A percentile compares a stretch with the other conserved stretches of the same genome.
phyloP scores from a whole-genome alignment of 2,329 filamentous ascomycete genomes.

The Stemphylium vesicarium region DNA sequence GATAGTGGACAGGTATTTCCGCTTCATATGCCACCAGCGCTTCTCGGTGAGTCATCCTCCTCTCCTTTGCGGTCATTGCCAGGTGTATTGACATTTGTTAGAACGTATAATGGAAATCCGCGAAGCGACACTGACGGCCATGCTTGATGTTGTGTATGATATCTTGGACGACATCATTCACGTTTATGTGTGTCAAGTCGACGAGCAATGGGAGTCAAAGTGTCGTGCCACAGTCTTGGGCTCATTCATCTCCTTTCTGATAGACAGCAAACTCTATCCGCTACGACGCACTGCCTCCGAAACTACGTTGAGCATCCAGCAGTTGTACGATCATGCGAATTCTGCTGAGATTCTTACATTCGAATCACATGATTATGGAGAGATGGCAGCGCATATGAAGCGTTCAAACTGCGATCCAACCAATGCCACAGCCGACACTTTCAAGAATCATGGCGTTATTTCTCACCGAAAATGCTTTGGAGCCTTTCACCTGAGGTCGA shows the following conservation, averaged over 20 bases:
- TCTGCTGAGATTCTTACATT: constrained; percentile 4
- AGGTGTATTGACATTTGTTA: not conserved
- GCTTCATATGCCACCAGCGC: constrained; percentile 11
- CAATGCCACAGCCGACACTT: constrained; percentile 6
- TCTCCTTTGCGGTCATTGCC: not conserved
- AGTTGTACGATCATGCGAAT: constrained; percentile 3
- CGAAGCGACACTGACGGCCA: constrained; percentile 6
- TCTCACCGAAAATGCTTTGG: constrained; percentile 9
- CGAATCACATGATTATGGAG: constrained; percentile 12
- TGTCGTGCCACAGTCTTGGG: constrained; percentile 9
- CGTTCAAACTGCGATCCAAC: constrained; percentile 9
- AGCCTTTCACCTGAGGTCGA: constrained; percentile 4
- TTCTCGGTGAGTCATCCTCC: constrained; percentile 5
- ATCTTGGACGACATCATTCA: constrained; percentile 11
- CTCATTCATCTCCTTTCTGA: constrained; percentile 10
- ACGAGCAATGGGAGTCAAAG: constrained; percentile 4
- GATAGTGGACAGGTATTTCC: constrained; percentile 4
- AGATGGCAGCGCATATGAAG: constrained; percentile 7
- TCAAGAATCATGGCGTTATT: constrained; percentile 8
- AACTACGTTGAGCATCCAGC: constrained; percentile 11
- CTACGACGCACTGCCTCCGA: constrained; percentile 7
- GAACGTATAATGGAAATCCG: constrained; percentile 11
- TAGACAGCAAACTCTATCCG: constrained; percentile 12
- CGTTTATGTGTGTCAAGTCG: constrained; percentile 10
- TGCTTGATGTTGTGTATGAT: constrained; percentile 8